Evolutionary conservation across 2,329 filamentous ascomycete species (phyloP).

Genomic region (Fusarium phyllophilum): DNA sequence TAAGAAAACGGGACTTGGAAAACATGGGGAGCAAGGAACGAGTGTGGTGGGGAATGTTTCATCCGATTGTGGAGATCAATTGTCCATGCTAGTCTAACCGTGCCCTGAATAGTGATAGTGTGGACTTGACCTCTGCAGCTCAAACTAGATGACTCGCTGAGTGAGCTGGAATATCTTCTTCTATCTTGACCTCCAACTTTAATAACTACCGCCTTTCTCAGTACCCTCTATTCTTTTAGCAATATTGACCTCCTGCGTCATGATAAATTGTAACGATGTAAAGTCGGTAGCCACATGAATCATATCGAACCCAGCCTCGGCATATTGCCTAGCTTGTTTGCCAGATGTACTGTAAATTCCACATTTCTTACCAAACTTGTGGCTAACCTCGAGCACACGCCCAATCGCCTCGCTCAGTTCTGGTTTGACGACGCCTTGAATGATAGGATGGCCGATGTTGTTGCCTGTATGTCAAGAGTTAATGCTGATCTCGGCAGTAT

Average conservation of each 20-base stretch:
- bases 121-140: neutral
- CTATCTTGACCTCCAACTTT: accelerated
- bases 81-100: neutral
- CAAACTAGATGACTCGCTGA: accelerated
- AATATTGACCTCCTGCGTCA: neutral
- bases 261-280: neutral
- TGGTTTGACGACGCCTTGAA: neutral
- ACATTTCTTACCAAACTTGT: neutral
- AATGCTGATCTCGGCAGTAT: neutral
- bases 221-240: neutral
- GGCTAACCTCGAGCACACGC: neutral
- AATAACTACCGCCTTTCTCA: neutral
- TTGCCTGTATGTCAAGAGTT: accelerated
- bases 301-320: neutral
- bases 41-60: neutral
- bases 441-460: neutral
- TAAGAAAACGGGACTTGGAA: accelerated
- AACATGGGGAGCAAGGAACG: neutral
- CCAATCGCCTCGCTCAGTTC: accelerated
- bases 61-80: accelerated
- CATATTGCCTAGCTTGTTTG: neutral
- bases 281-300: neutral
- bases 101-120: neutral
- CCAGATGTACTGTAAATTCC: neutral
- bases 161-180: accelerated